Base-by-base conservation (phyloP, 495 filamentous ascomycete genomes). In the Aspergillus sclerotiicarbonarius region DNA sequence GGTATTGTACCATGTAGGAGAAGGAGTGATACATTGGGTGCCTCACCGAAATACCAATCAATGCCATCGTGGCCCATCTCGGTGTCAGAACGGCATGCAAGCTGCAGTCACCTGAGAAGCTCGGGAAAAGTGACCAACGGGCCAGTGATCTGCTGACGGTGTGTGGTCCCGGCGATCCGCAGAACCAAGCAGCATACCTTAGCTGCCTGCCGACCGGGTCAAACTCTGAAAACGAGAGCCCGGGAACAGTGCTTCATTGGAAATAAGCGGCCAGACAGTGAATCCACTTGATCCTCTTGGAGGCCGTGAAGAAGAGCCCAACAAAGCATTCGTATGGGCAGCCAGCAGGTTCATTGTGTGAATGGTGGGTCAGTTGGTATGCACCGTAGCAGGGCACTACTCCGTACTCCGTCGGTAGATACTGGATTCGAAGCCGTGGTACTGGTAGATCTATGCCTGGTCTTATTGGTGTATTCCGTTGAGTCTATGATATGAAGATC, bases 71-170 rank as follows among this genome's bases (percentile, higher is more conserved):
- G 9, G 12, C 35, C 21, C 50, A 2, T 20, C 10, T 37, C 51
- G 4, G 12, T 39, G 31, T 53, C 1, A 41, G 32, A 37, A 18
- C 32, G 12, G 16, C 19, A 13, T 41, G 37, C 13, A 15, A 7
- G 2, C 31, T 10, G 6, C 25, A 31, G 53, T 61, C 58, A 61
- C 47, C 53, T 61, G 58, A 61, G 58, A n/a, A 39, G 35, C 33
- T 49, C 18, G 25, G 21, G 13, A 53, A 46, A 46, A 20, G 13
- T 56, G 54, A 50, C 37, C 41, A 53, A 48, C 43, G n/a, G 37
- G 16, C 37, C 37, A 43, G 32, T 56, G 59, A 53, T 48, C 59
- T 56, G 59, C 59, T 61, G 59, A 61, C 50, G 20, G 31, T 49
- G 32, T 56, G 25, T 39, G 21, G 54, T 12, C 30, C 43, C 35